phyloP scores from a whole-genome alignment of 176 grass and related monocot genomes.

The Dactylis glomerata region DNA sequence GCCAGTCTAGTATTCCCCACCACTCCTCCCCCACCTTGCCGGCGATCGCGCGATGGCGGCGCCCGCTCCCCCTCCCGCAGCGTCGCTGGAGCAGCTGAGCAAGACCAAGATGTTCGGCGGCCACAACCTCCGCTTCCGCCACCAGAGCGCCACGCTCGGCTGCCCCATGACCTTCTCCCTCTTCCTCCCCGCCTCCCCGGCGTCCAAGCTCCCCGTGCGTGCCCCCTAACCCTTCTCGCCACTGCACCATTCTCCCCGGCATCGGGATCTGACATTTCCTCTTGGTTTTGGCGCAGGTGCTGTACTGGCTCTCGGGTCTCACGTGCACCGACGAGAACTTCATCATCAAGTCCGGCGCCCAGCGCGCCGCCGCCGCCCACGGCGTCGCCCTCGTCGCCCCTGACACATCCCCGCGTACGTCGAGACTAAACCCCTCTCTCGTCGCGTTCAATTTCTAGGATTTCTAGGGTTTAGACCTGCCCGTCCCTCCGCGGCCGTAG shows the following conservation, averaged over 20 bases:
- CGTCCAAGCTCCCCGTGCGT: slow-evolving; percentile 58
- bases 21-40: not conserved
- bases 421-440: not conserved
- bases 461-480: not conserved
- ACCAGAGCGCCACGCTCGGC: slow-evolving; percentile 79
- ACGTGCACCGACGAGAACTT: slow-evolving; percentile 91
- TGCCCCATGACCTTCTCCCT: slow-evolving; percentile 97
- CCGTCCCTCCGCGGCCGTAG: not conserved
- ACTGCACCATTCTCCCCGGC: not conserved
- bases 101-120: slow-evolving; percentile 91
- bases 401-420: slow-evolving; percentile 90
- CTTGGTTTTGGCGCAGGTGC: slow-evolving; percentile 28
- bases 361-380: slow-evolving; percentile 67
- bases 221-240: not conserved
- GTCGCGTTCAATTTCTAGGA: not conserved
- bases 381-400: slow-evolving; percentile 72
- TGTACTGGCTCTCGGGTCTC: slow-evolving; percentile 92
- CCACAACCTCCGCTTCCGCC: slow-evolving; percentile 71
- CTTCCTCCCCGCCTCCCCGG: slow-evolving; percentile 59
- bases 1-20: not conserved
- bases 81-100: slow-evolving; percentile 64
- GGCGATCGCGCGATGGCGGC: slow-evolving; percentile 37
- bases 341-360: slow-evolving; percentile 80
- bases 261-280: not conserved
- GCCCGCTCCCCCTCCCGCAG: slow-evolving; percentile 12